These are phyloP conservation scores for Carpinus fangiana DNA, from an alignment of 306 rosid species.

Conservation along the genomic window DNA sequence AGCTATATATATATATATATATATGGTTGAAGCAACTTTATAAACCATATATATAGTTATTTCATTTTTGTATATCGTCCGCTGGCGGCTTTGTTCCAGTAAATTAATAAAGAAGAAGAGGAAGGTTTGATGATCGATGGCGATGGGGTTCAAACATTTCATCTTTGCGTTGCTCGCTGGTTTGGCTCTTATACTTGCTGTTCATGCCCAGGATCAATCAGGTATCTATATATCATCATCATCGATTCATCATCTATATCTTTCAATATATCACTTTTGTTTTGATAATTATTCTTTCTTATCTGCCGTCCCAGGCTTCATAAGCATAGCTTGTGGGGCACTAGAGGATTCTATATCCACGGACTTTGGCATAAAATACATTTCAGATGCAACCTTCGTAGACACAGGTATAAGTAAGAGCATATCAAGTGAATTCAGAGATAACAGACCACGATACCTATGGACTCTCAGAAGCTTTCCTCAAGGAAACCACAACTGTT, in stretches of 20 bases:
- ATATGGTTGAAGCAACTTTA: no score
- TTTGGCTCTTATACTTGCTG: constrained; percentile 16
- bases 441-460: constrained; percentile 32
- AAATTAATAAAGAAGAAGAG: no score
- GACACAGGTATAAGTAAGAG: constrained; percentile 15
- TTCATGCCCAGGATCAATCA: constrained; percentile 50
- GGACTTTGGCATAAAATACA: constrained; percentile 23
- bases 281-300: neutral
- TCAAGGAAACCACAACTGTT: no score
- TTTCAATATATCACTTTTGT: neutral
- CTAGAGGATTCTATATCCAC: no score
- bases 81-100: no score
- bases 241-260: neutral
- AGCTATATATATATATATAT: no score
- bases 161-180: constrained; percentile 16
- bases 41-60: no score
- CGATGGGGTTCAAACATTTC: constrained; percentile 7
- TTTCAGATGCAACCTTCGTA: constrained; percentile 28
- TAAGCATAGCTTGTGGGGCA: no score
- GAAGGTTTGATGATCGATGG: constrained; percentile 1
- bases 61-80: no score
- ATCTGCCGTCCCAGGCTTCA: constrained; percentile 38
- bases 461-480: no score
- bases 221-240: constrained; percentile 25
- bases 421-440: neutral